These are phyloP conservation scores for Aaosphaeria pasadenensis DNA, from an alignment of 2,329 filamentous ascomycete species.

Conservation along the genomic window DNA sequence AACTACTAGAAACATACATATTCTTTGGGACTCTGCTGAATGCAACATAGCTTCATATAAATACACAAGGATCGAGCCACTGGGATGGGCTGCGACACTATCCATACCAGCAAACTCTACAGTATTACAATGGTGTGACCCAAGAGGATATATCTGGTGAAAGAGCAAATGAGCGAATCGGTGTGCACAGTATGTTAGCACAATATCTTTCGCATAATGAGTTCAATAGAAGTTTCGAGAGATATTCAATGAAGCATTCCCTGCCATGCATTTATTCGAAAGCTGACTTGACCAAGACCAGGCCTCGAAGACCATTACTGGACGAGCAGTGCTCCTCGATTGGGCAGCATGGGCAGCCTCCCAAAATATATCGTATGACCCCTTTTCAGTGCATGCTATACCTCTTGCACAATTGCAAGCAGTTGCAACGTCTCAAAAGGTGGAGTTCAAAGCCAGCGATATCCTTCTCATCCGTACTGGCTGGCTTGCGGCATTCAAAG, in stretches of 20 bases:
- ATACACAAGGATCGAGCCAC: constrained; percentile 22
- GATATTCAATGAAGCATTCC: constrained; percentile 40
- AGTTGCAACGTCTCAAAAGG: constrained; percentile 13
- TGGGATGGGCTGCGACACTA: constrained; percentile 39
- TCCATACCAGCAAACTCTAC: constrained; percentile 18
- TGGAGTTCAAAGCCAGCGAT: constrained; percentile 21
- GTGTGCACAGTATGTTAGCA: constrained; percentile 15
- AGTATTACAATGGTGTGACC: constrained; percentile 30
- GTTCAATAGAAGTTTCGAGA: constrained; percentile 17
- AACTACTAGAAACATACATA: too few relatives aligned
- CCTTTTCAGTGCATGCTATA: constrained; percentile 18
- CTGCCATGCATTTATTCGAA: too few relatives aligned
- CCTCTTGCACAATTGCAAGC: constrained; percentile 14
- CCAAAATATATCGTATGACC: constrained; percentile 12
- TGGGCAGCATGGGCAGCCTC: constrained; percentile 37
- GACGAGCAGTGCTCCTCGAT: constrained; percentile 55
- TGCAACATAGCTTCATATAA: not conserved
- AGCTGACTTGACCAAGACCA: too few relatives aligned
- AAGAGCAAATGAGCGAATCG: constrained; percentile 9
- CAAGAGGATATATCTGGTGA: constrained; percentile 20
- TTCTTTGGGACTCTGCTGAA: not conserved
- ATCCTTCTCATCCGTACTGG: constrained; percentile 28
- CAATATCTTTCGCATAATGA: not conserved
- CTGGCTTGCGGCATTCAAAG: constrained; percentile 13
- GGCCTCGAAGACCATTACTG: constrained; percentile 47